phyloP scores from a whole-genome alignment of 257 asterid genomes.

The Lycium barbarum region DNA sequence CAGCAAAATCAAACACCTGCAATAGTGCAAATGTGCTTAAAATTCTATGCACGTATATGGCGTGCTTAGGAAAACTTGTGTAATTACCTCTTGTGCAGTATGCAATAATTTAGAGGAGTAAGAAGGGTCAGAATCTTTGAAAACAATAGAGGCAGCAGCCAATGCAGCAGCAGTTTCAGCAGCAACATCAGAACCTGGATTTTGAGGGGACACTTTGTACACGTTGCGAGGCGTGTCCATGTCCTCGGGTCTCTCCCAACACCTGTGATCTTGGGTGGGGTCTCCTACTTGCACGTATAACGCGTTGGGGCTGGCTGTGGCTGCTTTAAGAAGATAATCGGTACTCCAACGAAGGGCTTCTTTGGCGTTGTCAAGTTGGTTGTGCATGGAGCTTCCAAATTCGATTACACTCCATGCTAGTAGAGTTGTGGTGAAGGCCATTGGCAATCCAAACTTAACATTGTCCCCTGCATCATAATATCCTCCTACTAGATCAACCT shows the following conservation, averaged over 20 bases:
- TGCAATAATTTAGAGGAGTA: conserved; percentile 58
- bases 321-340: conserved; percentile 86
- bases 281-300: conserved; percentile 87
- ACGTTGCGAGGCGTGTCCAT: conserved; percentile 79
- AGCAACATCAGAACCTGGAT: conserved; percentile 88
- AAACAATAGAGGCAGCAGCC: conserved; percentile 73
- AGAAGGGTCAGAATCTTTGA: conserved; percentile 64
- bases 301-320: conserved; percentile 64
- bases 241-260: conserved; percentile 94
- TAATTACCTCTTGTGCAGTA: conserved; percentile 53
- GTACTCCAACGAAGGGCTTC: conserved; percentile 78
- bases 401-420: conserved; percentile 86
- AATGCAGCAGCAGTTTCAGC: conserved; percentile 88
- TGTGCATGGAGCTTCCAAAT: conserved; percentile 65
- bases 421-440: conserved; percentile 86
- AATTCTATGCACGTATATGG: not conserved
- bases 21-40: not conserved
- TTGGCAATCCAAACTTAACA: conserved; percentile 80
- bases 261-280: conserved; percentile 71
- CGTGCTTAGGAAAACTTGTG: too few species aligned
- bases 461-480: conserved; percentile 94
- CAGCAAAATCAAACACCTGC: conserved; percentile 83
- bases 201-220: conserved; percentile 67
- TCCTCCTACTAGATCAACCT: conserved; percentile 89
- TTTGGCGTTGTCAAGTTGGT: conserved; percentile 57